Evolutionary conservation across 345 rosid species (phyloP), one percentile per base, ranked within the genome.

Genomic region (Eucalyptus cloeziana): DNA sequence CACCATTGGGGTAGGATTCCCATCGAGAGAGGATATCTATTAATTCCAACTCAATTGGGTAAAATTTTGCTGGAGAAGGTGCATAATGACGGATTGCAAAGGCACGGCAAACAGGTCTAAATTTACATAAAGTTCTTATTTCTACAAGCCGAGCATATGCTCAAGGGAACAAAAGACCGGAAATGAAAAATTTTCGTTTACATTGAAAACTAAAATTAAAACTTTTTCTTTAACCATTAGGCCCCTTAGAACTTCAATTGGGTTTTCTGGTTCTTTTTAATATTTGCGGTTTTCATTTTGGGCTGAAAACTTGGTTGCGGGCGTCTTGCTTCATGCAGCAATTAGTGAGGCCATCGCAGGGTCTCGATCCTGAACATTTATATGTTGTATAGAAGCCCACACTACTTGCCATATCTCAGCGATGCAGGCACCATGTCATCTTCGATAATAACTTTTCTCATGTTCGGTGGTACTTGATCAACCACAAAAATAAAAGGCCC

Each of bases 281-380:
- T 40, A 17, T 51, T 51, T 51, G 54, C 4, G 4, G 54, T 51
- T 51, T 51, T 51, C 22, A 51, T 51, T 16, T 51, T 51, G 56
- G 4, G 56, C 56, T 7, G 56, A 19, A 17, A 52, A 52, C 56
- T 52, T 3, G 4, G 7, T 19, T 0, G 0, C 24, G 15, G 24
- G 24, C 24, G 1, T 19, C 24, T 0, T 1, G 9, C 24, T 94
- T 19, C 4, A 52, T 19, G 56, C 56, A 3, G 0, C 56, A 52
- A 52, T 52, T 1, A 0, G 7, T 0, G 22, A 52, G 56, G 22
- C 8, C 56, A 52, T 7, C 0, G 9, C 8, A 6, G 0, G 56
- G 4, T 52, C 56, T 52, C 4, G 0, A 52, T 52, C 4, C 2
- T 1, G 4, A 52, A 19, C 0, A 19, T 52, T 2, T 52, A 52